A percentile compares a stretch with the other conserved stretches of the same genome.
Evolutionary conservation across 352 stramenopile genomes (phyloP).

Genomic region (Phytophthora brassicae): DNA sequence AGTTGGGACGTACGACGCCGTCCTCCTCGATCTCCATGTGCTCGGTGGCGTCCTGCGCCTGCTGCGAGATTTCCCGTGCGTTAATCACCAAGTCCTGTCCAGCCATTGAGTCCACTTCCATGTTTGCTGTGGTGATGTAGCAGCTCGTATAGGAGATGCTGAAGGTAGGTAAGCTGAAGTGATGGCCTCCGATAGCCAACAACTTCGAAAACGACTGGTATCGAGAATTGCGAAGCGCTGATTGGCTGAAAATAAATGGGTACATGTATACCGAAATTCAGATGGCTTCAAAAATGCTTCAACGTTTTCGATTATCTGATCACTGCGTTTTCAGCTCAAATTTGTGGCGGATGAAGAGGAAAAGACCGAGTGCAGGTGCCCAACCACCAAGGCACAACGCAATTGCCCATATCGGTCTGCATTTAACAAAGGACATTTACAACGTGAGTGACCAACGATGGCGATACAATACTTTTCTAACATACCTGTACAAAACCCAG

Average conservation of each 20-base stretch:
- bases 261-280: background rate
- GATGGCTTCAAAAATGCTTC: background rate
- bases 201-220: constrained; percentile 49
- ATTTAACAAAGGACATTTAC: background rate
- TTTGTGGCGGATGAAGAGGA: constrained; percentile 32
- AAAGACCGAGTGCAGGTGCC: constrained; percentile 30
- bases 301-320: background rate
- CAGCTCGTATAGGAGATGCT: background rate
- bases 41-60: constrained; percentile 49
- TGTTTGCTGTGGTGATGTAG: constrained; percentile 19
- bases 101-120: constrained; percentile 74
- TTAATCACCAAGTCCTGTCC: constrained; percentile 72
- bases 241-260: constrained; percentile 28
- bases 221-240: constrained; percentile 17
- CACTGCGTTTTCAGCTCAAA: constrained; percentile 38
- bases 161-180: constrained; percentile 29
- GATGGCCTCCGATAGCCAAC: constrained; percentile 19
- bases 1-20: constrained; percentile 53
- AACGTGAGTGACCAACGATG: background rate
- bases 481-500: constrained; percentile 58
- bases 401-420: constrained; percentile 58
- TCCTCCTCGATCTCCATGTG: constrained; percentile 64
- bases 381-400: constrained; percentile 33
- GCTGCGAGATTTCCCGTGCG: constrained; percentile 40
- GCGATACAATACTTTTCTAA: constrained; percentile 1